Evolutionary conservation across 1,284 basidiomycete species (phyloP).

Genomic region (Trametes polyzona): DNA sequence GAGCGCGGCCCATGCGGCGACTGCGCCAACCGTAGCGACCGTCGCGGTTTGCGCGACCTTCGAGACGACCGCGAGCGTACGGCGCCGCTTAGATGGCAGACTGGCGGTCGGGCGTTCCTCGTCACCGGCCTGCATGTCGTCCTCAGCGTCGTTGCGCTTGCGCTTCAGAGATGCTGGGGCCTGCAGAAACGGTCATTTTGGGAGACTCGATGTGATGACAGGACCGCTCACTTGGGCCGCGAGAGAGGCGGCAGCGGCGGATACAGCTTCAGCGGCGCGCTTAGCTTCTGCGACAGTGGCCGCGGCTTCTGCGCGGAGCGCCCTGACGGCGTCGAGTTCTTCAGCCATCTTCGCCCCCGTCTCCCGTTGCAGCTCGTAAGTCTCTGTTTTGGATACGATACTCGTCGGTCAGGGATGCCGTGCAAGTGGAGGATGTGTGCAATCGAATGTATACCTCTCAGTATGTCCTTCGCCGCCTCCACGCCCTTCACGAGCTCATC

Average conservation of each 20-base stretch:
- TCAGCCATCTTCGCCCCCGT: conserved; percentile 37
- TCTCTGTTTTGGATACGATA: conserved; percentile 28
- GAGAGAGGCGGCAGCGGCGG: conserved; percentile 31
- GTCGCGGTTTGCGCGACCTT: conserved; percentile 58
- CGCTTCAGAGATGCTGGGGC: conserved; percentile 35
- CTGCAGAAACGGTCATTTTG: conserved; percentile 24
- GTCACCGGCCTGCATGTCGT: neutral
- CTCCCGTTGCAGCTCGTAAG: conserved; percentile 39
- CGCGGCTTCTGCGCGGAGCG: conserved; percentile 37
- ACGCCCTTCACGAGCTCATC: conserved; percentile 17
- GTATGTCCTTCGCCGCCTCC: conserved; percentile 18
- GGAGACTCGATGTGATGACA: neutral
- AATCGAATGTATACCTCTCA: conserved; percentile 20
- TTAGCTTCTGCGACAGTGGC: conserved; percentile 32
- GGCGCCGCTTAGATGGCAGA: conserved; percentile 44
- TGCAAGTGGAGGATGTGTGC: neutral
- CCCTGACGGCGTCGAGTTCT: conserved; percentile 37
- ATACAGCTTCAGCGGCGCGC: conserved; percentile 26
- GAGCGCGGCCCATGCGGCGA: conserved; percentile 68
- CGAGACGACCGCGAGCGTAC: conserved; percentile 45
- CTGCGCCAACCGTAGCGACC: conserved; percentile 63
- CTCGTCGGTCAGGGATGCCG: neutral
- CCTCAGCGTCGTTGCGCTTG: conserved; percentile 34
- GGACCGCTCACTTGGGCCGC: conserved; percentile 6
- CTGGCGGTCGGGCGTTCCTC: neutral